Conservation (phyloP, 805 yeast genomes). For the Clavispora phyllophila region DNA sequence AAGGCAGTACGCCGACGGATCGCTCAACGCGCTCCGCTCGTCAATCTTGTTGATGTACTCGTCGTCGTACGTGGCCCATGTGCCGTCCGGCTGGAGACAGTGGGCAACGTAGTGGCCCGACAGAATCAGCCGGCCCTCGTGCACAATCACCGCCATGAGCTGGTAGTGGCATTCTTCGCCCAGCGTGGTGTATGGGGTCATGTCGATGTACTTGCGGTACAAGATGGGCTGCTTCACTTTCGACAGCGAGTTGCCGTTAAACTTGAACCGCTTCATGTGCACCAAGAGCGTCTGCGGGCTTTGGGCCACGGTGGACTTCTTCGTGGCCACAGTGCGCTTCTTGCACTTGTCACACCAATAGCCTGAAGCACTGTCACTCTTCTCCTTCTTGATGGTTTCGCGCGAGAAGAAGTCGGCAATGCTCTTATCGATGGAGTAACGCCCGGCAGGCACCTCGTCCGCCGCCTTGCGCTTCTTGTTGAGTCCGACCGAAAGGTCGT, state of each 20-base stretch:
- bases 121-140: constrained; percentile 87
- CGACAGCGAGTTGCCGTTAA: constrained; percentile 71
- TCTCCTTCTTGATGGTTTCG: constrained; percentile 69
- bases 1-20: constrained; percentile 86
- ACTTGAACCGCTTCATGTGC: constrained; percentile 88
- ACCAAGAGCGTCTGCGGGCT: constrained; percentile 87
- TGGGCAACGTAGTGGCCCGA: constrained; percentile 92
- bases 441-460: constrained; percentile 8
- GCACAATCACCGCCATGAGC: constrained; percentile 80
- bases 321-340: constrained; percentile 68
- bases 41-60: constrained; percentile 74
- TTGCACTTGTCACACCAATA: constrained; percentile 88
- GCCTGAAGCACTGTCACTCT: constrained; percentile 59
- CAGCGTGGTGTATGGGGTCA: constrained; percentile 48
- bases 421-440: constrained; percentile 69
- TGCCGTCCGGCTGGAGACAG: constrained; percentile 85
- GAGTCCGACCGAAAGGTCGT: constrained; percentile 83
- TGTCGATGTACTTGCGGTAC: constrained; percentile 72
- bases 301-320: constrained; percentile 64
- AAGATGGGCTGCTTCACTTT: constrained; percentile 84
- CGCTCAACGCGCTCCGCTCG: constrained; percentile 70
- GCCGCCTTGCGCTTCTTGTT: constrained; percentile 25
- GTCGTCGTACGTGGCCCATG: constrained; percentile 94
- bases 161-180: constrained; percentile 47
- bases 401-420: constrained; percentile 77